Evolutionary conservation across 2,329 filamentous ascomycete genomes (phyloP), one percentile per base, ranked within the genome.

Genomic region (Epichloe uncinata): DNA sequence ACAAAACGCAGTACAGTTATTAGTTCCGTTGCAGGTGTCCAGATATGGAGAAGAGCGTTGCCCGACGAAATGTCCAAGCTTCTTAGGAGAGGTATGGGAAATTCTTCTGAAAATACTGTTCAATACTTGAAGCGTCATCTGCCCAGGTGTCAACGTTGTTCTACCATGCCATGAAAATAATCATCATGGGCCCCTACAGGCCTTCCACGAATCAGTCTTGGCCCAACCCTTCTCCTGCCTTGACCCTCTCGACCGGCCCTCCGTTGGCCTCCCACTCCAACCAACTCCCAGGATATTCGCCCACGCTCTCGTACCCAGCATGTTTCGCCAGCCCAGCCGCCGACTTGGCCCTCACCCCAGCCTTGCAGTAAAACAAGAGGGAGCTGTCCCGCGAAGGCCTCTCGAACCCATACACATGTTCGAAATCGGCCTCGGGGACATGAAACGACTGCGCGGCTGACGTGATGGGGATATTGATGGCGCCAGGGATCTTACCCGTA

Each of bases 321-420:
- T 85, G 77, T 58, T 73, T 72, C 33, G 93, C 93, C 64, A 96
- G 66, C 55, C 77, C 74, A 6, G 89, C 89, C 6, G 90, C 90
- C 0, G 85, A 79, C 43, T 75, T 73, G 58, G 87, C 88, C 62
- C 93, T 75, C 55, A 97, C 87, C 2, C 93, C 93, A 0, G 90
- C 83, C 70, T 88, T 94, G 70, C 93, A 98, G 67, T 95, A 97
- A 61, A 97, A 93, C 4, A 97, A 75, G 13, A 95, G 65, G 55
- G 78, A 72, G 34, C 66, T 64, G 42, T 78, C 73, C 52, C 70
- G 71, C 2, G 60, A 59, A 0, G 74, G 90, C 53, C 87, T 85
- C 52, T 74, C 69, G 61, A 85, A 95, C 4, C 88, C 90, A 66
- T 88, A 90, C 15, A 83, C 71, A 53, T 88, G 86, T 62, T 85